phyloP scores from a whole-genome alignment of 768 basidiomycete genomes.

The Phylloporus sp. region DNA sequence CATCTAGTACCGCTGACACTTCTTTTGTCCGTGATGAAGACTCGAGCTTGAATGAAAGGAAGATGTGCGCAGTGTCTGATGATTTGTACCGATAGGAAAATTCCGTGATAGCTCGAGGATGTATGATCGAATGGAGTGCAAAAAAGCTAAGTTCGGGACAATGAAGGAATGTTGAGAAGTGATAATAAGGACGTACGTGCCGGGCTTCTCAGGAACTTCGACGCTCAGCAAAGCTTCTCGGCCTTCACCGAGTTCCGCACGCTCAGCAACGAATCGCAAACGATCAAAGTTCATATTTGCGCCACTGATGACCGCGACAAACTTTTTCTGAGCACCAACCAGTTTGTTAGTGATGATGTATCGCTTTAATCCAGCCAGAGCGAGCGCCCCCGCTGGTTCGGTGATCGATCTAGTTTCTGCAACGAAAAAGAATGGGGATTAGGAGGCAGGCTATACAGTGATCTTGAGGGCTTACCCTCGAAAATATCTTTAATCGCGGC shows the following conservation, averaged over 20 bases:
- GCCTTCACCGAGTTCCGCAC: slow-evolving; percentile 95
- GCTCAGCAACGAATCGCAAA: slow-evolving; percentile 95
- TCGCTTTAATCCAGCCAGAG: slow-evolving; percentile 86
- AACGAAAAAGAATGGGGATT: not conserved
- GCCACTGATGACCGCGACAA: slow-evolving; percentile 90
- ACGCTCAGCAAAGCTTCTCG: slow-evolving; percentile 90
- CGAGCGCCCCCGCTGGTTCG: slow-evolving; percentile 93
- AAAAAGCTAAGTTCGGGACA: slow-evolving; percentile 60
- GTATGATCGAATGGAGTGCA: slow-evolving; percentile 78
- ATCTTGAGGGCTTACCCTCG: slow-evolving; percentile 58
- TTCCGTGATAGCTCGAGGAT: slow-evolving; percentile 91
- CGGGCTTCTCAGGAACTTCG: slow-evolving; percentile 90
- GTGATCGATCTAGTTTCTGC: slow-evolving; percentile 90
- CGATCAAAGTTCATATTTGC: slow-evolving; percentile 99
- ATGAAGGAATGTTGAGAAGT: not conserved
- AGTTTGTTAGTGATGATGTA: slow-evolving; percentile 81
- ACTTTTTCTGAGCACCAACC: slow-evolving; percentile 77
- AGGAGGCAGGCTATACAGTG: not conserved
- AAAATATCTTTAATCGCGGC: slow-evolving; percentile 99
- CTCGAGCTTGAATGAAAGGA: slow-evolving; percentile 86
- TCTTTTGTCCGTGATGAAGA: slow-evolving; percentile 51
- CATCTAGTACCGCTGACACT: slow-evolving; percentile 57
- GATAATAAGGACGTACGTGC: slow-evolving; percentile 54
- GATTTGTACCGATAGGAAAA: slow-evolving; percentile 90
- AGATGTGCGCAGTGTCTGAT: slow-evolving; percentile 72